These are phyloP conservation scores for Malassezia slooffiae DNA, from an alignment of 1,284 basidiomycete species.

Conservation along the genomic window DNA sequence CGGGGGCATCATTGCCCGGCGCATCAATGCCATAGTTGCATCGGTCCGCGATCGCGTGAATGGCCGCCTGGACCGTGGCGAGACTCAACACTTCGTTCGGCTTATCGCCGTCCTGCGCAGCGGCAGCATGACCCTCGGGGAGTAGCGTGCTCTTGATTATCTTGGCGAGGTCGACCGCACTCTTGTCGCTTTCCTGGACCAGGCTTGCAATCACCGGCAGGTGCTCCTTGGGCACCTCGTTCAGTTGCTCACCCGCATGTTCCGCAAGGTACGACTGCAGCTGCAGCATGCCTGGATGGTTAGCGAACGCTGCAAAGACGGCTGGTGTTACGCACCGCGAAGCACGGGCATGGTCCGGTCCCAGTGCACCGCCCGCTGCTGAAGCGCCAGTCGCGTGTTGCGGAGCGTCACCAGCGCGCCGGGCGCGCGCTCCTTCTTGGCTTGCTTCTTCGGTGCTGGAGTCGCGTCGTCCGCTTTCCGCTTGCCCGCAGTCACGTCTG, in stretches of 20 bases:
- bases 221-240: slow-evolving; percentile 57
- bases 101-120: not conserved
- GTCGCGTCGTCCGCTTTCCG: slow-evolving; percentile 7
- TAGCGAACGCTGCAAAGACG: no score
- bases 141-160: slow-evolving; percentile 21
- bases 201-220: slow-evolving; percentile 65
- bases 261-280: slow-evolving; percentile 28
- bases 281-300: slow-evolving; percentile 21
- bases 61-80: slow-evolving; percentile 19
- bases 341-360: slow-evolving; percentile 69
- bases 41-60: slow-evolving; percentile 25
- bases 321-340: slow-evolving; percentile 54
- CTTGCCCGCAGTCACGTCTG: slow-evolving; percentile 1
- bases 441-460: slow-evolving; percentile 9
- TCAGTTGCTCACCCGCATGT: slow-evolving; percentile 43
- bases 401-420: slow-evolving; percentile 42
- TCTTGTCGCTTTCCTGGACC: slow-evolving; percentile 51
- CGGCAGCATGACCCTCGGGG: slow-evolving; percentile 21
- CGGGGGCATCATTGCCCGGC: not conserved
- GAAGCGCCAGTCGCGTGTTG: slow-evolving; percentile 62
- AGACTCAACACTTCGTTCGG: slow-evolving; percentile 19
- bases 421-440: slow-evolving; percentile 9
- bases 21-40: slow-evolving; percentile 33
- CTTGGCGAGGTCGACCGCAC: slow-evolving; percentile 24
- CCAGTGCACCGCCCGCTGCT: slow-evolving; percentile 63